Evolutionary conservation across 768 basidiomycete species (phyloP).

Genomic region (Boletales sp.): DNA sequence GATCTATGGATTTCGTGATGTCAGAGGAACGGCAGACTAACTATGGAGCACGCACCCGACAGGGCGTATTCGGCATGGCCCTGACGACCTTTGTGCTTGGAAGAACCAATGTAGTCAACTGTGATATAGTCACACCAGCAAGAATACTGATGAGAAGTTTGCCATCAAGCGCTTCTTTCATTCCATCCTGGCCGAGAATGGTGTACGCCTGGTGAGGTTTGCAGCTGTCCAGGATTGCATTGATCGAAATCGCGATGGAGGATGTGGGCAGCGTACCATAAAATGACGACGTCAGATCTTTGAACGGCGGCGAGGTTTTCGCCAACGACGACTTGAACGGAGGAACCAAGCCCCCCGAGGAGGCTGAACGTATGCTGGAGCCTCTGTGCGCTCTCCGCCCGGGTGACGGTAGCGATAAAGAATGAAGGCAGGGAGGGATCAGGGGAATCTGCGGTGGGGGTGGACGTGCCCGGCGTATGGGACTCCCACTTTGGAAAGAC

Average conservation of each 20-base stretch:
- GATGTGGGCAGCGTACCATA: constrained; percentile 58
- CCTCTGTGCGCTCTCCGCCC: constrained; percentile 68
- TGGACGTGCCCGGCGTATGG: constrained; percentile 69
- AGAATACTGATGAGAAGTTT: constrained; percentile 96
- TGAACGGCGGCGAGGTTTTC: constrained; percentile 70
- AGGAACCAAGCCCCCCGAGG: constrained; percentile 55
- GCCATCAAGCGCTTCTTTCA: constrained; percentile 77
- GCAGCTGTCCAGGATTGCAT: constrained; percentile 51
- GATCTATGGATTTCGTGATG: constrained; percentile 53
- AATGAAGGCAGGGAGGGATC: constrained; percentile 73
- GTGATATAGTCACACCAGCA: constrained; percentile 89
- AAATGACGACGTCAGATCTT: constrained; percentile 78
- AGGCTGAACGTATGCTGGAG: constrained; percentile 58
- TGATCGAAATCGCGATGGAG: not conserved
- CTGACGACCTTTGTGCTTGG: constrained; percentile 83
- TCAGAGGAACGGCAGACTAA: not conserved
- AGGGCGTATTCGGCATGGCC: constrained; percentile 98
- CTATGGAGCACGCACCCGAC: constrained; percentile 58
- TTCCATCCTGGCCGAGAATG: constrained; percentile 72
- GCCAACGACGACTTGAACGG: constrained; percentile 67
- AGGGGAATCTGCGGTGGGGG: constrained; percentile 49
- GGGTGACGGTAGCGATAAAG: constrained; percentile 86
- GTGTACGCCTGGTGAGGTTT: constrained; percentile 84
- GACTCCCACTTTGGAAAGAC: constrained; percentile 56
- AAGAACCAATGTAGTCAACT: constrained; percentile 71